Base-by-base conservation (phyloP, 2,329 filamentous ascomycete species). In the Thielaviopsis punctulata region DNA sequence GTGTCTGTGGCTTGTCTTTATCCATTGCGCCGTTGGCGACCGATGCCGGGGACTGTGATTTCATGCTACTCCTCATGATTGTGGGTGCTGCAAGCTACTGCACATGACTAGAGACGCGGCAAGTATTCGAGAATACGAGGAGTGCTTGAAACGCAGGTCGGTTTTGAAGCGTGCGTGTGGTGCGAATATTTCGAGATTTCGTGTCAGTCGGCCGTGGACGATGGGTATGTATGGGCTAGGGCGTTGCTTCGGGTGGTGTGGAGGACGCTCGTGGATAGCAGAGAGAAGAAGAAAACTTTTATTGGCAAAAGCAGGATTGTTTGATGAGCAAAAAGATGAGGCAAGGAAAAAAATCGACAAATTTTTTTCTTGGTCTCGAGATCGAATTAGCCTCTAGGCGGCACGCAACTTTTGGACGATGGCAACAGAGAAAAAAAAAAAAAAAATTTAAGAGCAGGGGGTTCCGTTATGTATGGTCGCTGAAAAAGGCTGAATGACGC, bases 41-140 rank as follows among this genome's bases (percentile, higher is more conserved):
- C n/a, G 13, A 19, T 23, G 43, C 39, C 30, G 49, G 27, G 21
- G 43, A 25, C 9, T 51, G 41, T 10, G 43, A 44, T 51, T 51
- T 51, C 19, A 30, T 51, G 39, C 49, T 46, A 43, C 49, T 51
- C 49, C 43, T 51, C 43, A 51, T 51, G 15, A 51, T 51, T 24
- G 45, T 44, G 33, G 49, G 41, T 33, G 43, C 41, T 45, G 45
- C 25, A 15, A 45, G 41, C 45, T 45, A 46, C 49, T 39, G 25
- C 41, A 51, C 49, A 51, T 51, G 18, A 43, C 45, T 43, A 36
- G 45, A 24, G 49, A 25, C 21, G 22, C 24, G n/a, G n/a, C n/a
- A n/a, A n/a, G n/a, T n/a, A n/a, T n/a, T n/a, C n/a, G n/a, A n/a
- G n/a, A n/a, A n/a, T n/a, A n/a, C n/a, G n/a, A n/a, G n/a, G 27